Conservation (phyloP, 306 rosid genomes). For the Dryas drummondii region DNA sequence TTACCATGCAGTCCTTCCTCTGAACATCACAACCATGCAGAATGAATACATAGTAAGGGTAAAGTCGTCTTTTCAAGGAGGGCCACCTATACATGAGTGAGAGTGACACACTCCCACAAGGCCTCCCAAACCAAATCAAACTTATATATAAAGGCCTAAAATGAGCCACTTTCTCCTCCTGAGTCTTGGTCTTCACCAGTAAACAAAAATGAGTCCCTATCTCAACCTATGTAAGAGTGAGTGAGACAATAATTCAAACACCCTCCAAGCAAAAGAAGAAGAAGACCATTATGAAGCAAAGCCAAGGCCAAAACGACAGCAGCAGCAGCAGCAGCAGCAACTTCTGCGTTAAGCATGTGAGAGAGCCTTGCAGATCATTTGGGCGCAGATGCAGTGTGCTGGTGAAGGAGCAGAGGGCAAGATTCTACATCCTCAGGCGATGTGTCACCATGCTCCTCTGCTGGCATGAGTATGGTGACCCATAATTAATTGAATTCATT, state of each 20-base stretch:
- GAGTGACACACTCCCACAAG: neutral
- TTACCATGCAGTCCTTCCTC: neutral
- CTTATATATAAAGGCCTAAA: slow-evolving; percentile 1
- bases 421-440: slow-evolving; percentile 72
- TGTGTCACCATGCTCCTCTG: slow-evolving; percentile 78
- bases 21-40: neutral
- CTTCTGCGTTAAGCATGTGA: slow-evolving; percentile 34
- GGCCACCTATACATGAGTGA: neutral
- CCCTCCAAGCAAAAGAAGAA: neutral
- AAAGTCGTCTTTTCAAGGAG: neutral
- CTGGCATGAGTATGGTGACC: slow-evolving; percentile 57
- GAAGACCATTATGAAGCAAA: neutral
- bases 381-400: slow-evolving; percentile 51
- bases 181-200: neutral
- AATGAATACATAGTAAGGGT: neutral
- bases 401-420: slow-evolving; percentile 71
- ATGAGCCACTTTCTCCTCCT: neutral
- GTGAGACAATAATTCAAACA: slow-evolving; percentile 4
- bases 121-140: neutral
- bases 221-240: neutral
- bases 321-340: slow-evolving; percentile 10
- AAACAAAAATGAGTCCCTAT: neutral
- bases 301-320: neutral
- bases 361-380: slow-evolving; percentile 47
- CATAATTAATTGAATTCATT: neutral